A percentile compares a stretch with the other conserved stretches of the same genome.
Conservation (phyloP, 192 early-diverging fungal species). For the Gonapodya prolifera region DNA sequence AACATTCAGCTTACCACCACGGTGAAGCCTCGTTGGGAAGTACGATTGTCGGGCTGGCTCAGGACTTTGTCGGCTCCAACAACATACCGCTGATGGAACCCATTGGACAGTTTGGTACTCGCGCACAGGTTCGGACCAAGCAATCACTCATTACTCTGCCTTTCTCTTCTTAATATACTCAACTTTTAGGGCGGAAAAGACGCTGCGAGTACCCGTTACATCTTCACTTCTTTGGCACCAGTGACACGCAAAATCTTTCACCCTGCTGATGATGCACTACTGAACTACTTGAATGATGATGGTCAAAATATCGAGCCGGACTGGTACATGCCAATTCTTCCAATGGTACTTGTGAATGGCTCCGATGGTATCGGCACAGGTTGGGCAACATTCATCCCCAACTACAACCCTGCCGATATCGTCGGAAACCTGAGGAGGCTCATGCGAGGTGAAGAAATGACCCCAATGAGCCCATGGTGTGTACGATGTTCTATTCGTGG, state of each 20-base stretch:
- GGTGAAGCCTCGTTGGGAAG: slow-evolving; percentile 71
- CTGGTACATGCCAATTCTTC: slow-evolving; percentile 88
- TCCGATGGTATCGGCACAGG: slow-evolving; percentile 92
- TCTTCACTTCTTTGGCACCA: slow-evolving; percentile 61
- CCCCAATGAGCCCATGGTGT: slow-evolving; percentile 72
- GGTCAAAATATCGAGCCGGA: slow-evolving; percentile 83
- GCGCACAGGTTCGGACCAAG: slow-evolving; percentile 35
- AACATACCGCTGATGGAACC: slow-evolving; percentile 80
- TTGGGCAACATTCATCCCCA: slow-evolving; percentile 43
- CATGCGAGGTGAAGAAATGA: slow-evolving; percentile 58
- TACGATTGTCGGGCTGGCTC: slow-evolving; percentile 87
- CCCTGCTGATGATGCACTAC: slow-evolving; percentile 66
- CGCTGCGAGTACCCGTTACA: slow-evolving; percentile 95
- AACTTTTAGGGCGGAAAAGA: slow-evolving; percentile 68
- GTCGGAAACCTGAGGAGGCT: slow-evolving; percentile 68
- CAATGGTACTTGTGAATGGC: slow-evolving; percentile 90
- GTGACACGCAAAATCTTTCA: slow-evolving; percentile 69
- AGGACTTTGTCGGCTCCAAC: slow-evolving; percentile 91
- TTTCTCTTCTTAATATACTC: not conserved
- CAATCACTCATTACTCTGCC: not conserved
- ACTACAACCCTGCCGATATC: slow-evolving; percentile 69
- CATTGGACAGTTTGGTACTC: slow-evolving; percentile 83
- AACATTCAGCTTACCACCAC: slow-evolving; percentile 88
- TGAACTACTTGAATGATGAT: slow-evolving; percentile 79
- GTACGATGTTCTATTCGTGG: not conserved